Evolutionary conservation across 495 filamentous ascomycete genomes (phyloP).

Genomic region (Penicillium nucicola): DNA sequence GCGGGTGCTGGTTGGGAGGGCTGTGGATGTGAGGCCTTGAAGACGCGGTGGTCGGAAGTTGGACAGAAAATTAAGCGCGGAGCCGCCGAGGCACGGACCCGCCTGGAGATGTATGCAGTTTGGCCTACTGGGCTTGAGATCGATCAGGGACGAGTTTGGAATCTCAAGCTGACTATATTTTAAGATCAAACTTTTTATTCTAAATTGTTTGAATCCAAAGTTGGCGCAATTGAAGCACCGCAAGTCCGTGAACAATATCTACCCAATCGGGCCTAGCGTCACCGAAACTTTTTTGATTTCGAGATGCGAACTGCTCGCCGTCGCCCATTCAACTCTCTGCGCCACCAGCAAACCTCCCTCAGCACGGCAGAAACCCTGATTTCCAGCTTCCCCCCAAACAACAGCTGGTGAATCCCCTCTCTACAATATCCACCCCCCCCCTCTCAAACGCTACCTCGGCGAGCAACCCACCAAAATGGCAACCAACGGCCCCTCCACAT

Average conservation of each 20-base stretch:
- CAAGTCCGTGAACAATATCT: slow-evolving; percentile 3
- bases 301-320: slow-evolving; percentile 10
- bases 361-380: neutral
- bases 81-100: slow-evolving; percentile 36
- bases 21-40: slow-evolving; percentile 10
- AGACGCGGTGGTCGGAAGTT: slow-evolving; percentile 27
- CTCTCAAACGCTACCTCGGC: neutral
- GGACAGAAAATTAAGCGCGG: slow-evolving; percentile 40
- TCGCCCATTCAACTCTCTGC: slow-evolving; percentile 7
- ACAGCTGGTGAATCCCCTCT: too few relatives aligned
- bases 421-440: too few relatives aligned
- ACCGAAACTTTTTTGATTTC: slow-evolving; percentile 26
- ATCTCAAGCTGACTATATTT: neutral
- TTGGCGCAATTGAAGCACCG: neutral
- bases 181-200: neutral
- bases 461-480: slow-evolving; percentile 33
- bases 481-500: slow-evolving; percentile 39
- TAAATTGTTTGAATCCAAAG: too few relatives aligned
- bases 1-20: slow-evolving; percentile 1
- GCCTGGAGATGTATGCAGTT: slow-evolving; percentile 4
- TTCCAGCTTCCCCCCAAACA: neutral
- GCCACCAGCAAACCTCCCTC: slow-evolving; percentile 4
- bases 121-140: neutral
- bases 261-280: slow-evolving; percentile 27
- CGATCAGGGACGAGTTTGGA: too few relatives aligned